Conservation (phyloP, 2,329 filamentous ascomycete genomes). For the Xylaria sp. region DNA sequence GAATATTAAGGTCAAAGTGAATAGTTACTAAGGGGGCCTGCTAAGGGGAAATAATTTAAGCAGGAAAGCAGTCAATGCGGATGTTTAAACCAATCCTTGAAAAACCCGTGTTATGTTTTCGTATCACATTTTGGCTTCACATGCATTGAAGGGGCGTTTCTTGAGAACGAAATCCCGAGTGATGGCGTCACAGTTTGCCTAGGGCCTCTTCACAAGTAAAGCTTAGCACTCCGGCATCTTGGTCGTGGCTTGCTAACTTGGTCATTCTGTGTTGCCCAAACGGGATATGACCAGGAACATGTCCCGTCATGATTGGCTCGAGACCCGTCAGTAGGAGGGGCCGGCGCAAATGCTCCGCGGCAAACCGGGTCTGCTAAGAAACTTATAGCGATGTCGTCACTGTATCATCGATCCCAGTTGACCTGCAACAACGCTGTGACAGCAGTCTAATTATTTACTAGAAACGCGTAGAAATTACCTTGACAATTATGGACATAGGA, state of each 20-base stretch:
- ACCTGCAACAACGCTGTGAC: background rate
- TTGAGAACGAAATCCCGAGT: background rate
- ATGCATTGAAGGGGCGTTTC: background rate
- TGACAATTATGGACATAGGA: background rate
- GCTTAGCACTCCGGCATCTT: background rate
- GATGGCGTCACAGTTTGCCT: conserved; percentile 23
- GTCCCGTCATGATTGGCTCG: conserved; percentile 21
- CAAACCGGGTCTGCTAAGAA: background rate
- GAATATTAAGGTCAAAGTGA: background rate
- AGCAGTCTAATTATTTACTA: background rate
- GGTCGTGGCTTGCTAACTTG: background rate
- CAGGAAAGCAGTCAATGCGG: background rate
- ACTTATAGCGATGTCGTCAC: conserved; percentile 33
- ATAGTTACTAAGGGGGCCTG: background rate
- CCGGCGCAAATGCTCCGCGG: conserved; percentile 37
- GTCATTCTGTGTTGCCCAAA: conserved; percentile 24
- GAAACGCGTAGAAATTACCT: background rate
- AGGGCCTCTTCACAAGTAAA: background rate
- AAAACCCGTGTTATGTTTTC: background rate
- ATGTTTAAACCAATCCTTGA: background rate
- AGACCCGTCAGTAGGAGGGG: too few species aligned
- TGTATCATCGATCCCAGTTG: conserved; percentile 12
- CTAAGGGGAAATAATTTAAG: background rate
- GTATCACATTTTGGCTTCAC: conserved; percentile 3
- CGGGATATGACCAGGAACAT: conserved; percentile 6